Percentiles rank a stretch among this genome's conserved stretches.
Evolutionary conservation across 2,329 filamentous ascomycete species (phyloP).

Genomic region (Rhinocladiella similis): DNA sequence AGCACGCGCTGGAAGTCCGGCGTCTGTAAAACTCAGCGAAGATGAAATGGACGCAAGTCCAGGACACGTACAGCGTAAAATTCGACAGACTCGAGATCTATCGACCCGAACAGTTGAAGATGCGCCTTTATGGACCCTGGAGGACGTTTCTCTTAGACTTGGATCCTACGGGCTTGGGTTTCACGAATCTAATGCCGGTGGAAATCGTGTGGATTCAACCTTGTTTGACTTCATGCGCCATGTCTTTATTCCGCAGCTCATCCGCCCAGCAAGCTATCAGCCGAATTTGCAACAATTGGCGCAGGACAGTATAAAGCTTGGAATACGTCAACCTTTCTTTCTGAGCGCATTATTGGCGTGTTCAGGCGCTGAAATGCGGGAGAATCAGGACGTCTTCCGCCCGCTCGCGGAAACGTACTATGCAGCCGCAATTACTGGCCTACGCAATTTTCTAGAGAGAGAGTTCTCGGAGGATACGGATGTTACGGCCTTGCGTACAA

Average conservation of each 20-base stretch:
- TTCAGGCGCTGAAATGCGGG: slow-evolving; percentile 28
- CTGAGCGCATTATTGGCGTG: slow-evolving; percentile 32
- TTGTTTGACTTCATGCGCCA: slow-evolving; percentile 29
- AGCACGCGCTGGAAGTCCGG: too few species aligned
- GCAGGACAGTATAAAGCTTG: slow-evolving; percentile 20
- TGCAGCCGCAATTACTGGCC: slow-evolving; percentile 5
- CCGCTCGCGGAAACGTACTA: slow-evolving; percentile 25
- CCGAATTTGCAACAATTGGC: slow-evolving; percentile 16
- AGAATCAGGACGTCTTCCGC: slow-evolving; percentile 10
- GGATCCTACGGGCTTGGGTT: background rate
- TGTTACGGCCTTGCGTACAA: slow-evolving; percentile 23
- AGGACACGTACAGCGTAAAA: too few species aligned
- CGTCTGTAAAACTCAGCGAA: too few species aligned
- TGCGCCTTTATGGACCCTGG: background rate
- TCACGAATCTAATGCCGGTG: background rate
- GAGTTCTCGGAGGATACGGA: slow-evolving; percentile 2
- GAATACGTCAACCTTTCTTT: slow-evolving; percentile 22
- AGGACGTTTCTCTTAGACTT: background rate
- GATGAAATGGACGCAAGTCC: too few species aligned
- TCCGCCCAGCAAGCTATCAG: slow-evolving; percentile 23
- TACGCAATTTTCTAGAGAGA: slow-evolving; percentile 4
- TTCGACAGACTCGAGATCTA: too few species aligned
- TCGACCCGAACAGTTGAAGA: too few species aligned
- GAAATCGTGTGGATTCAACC: slow-evolving; percentile 4
- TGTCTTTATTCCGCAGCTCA: slow-evolving; percentile 29